Percentiles rank a stretch among this genome's conserved stretches.
These are phyloP conservation scores for Echinochloa phyllopogon DNA, from an alignment of 176 grass and related monocot genomes.

Conservation along the genomic window DNA sequence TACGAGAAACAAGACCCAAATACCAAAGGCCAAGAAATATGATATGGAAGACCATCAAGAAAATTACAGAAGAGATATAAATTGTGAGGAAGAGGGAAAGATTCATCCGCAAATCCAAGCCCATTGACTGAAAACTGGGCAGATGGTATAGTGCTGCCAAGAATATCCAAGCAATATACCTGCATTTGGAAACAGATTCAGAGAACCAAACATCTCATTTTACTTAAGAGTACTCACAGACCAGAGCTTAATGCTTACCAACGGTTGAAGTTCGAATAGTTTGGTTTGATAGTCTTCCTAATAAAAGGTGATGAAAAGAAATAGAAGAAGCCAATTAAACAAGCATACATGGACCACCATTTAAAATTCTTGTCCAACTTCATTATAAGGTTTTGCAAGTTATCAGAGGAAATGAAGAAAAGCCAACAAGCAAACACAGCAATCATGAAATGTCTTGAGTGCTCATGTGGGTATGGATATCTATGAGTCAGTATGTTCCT, in stretches of 20 bases:
- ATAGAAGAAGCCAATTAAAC: constrained; percentile 97
- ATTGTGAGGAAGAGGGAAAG: constrained; percentile 90
- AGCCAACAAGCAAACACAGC: constrained; percentile 78
- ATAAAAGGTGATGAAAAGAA: constrained; percentile 99
- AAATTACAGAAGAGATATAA: constrained; percentile 86
- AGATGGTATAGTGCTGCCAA: constrained; percentile 96
- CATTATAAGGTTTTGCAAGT: constrained; percentile 83
- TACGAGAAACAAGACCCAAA: constrained; percentile 86
- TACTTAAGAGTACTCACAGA: constrained; percentile 1
- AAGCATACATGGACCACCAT: constrained; percentile 99
- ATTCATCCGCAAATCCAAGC: constrained; percentile 97
- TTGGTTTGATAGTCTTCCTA: constrained; percentile 94
- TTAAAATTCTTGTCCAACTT: constrained; percentile 99
- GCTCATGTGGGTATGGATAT: constrained; percentile 90
- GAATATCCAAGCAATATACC: constrained; percentile 99
- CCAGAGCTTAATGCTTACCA: constrained; percentile 60
- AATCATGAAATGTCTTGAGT: constrained; percentile 88
- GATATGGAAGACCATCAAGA: constrained; percentile 89
- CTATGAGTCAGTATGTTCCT: constrained; percentile 82
- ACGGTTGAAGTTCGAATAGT: constrained; percentile 95
- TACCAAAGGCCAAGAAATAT: constrained; percentile 98
- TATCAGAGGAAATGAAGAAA: constrained; percentile 94
- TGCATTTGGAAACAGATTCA: constrained; percentile 49
- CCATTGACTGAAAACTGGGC: constrained; percentile 99
- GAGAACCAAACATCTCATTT: constrained; percentile 20